Evolutionary conservation across 306 rosid genomes (phyloP), one percentile per base, ranked within the genome.

Genomic region (Quercus gilva): DNA sequence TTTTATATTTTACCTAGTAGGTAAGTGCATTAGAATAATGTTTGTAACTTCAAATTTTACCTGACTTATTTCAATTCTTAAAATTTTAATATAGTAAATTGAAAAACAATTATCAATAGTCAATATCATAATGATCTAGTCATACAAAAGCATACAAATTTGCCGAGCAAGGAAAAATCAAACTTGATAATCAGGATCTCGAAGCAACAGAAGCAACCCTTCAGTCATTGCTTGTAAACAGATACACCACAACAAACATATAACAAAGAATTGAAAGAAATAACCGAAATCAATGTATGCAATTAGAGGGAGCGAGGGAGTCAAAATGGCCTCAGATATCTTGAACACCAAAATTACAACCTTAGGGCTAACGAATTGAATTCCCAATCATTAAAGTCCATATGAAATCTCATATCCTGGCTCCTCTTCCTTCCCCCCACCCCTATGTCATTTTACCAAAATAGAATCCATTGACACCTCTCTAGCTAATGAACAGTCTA

Each of bases 171-270:
- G 35, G 63, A 85, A 85, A 76, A 89, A 87, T 49, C 97, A 91
- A 84, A 94, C 98, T 68, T 97, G 94, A 86, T 88, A 92, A 78
- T 94, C 97, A 55, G 74, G 78, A 86, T 94, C 97, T 71, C 69
- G 92, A n/a, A 91, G 97, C 97, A 92, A 82, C 81, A 82, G 49
- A 74, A 94, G 77, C 80, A 94, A 82, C 83, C 84, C 76, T 70
- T 87, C 97, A 71, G 92, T 90, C 92, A 92, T 82, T 78, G 89
- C 85, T 97, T 94, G 87, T 33, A 43, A 74, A 76, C 73, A 79
- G 69, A 78, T 64, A 59, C 75, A 79, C 43, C 81, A 78, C 53
- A 75, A 49, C 55, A 56, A 80, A 20, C 73, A 79, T 53, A 37
- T 29, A 77, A 68, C 37, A 72, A 79, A 63, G 65, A 49, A 84